Percentiles rank a stretch among this genome's conserved stretches.
Evolutionary conservation across 2,329 filamentous ascomycete species (phyloP).

Genomic region (Penicillium paneum): DNA sequence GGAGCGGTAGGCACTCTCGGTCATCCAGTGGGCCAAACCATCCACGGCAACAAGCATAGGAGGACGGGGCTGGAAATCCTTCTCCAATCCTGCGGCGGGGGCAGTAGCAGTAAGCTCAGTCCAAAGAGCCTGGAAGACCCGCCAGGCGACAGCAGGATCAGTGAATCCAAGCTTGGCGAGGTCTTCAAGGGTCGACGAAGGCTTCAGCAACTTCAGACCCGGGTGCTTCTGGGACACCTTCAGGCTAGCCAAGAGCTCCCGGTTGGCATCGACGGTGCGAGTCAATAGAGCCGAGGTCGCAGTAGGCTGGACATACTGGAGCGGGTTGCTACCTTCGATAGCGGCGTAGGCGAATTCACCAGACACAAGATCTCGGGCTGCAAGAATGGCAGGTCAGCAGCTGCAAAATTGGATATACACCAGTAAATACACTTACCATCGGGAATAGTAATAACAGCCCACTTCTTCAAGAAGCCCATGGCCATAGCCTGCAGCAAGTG

Average conservation of each 20-base stretch:
- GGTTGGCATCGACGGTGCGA: slow-evolving; percentile 70
- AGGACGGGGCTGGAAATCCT: slow-evolving; percentile 49
- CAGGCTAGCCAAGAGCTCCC: slow-evolving; percentile 56
- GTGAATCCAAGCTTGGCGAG: slow-evolving; percentile 67
- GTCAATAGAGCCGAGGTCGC: slow-evolving; percentile 73
- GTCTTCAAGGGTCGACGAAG: slow-evolving; percentile 61
- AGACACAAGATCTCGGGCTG: slow-evolving; percentile 76
- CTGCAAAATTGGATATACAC: neutral
- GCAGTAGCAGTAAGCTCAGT: slow-evolving; percentile 63
- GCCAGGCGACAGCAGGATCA: slow-evolving; percentile 75
- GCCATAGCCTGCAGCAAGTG: slow-evolving; percentile 78
- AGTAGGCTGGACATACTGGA: slow-evolving; percentile 70
- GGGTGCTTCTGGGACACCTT: slow-evolving; percentile 53
- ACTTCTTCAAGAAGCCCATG: slow-evolving; percentile 75
- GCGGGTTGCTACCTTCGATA: slow-evolving; percentile 54
- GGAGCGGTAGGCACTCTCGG: slow-evolving; percentile 69
- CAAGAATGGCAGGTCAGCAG: slow-evolving; percentile 17
- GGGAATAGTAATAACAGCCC: slow-evolving; percentile 85
- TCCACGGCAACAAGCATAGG: slow-evolving; percentile 75
- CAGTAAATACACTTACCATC: slow-evolving; percentile 62
- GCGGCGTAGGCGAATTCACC: slow-evolving; percentile 77
- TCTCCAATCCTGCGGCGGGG: slow-evolving; percentile 43
- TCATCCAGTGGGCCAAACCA: slow-evolving; percentile 77
- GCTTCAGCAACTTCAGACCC: slow-evolving; percentile 59
- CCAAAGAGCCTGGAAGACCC: slow-evolving; percentile 78